Base-by-base conservation (phyloP, 805 yeast genomes). In the Pichia sporocuriosa region DNA sequence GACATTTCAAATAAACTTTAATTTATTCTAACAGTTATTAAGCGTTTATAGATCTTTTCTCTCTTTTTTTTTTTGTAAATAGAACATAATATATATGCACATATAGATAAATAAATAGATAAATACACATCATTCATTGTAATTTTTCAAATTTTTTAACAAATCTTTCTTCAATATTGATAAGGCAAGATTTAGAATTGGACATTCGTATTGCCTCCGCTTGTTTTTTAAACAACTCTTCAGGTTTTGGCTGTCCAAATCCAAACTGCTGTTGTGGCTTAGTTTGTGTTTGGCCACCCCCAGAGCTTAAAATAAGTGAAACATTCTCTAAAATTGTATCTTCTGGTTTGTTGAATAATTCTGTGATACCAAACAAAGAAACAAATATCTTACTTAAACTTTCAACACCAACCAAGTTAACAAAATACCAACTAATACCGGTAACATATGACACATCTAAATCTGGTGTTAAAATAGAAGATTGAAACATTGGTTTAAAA, bases 371-470 rank as follows among this genome's bases (percentile, higher is more conserved):
- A 49, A 86, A 71, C 7, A 88, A 48, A 40, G 90, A 70, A 29
- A 84, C 73, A 58, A 81, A 20, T 10, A 39, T 23, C 25, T 26
- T 36, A 17, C 40, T 83, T 2, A 93, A 79, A 0, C 96, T 83
- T 50, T 77, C 75, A 46, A 93, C 70, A 23, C 97, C 97, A 38
- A 89, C 61, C 46, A 87, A 75, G 42, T 87, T 84, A 40, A 90
- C 84, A 59, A 93, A 85, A 60, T 90, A 93, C 97, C 97, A 93
- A 5, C 97, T 87, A 17, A 93, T 82, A 3, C 96, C 80, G 28
- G 93, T 81, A 15, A 93, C 97, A 78, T 95, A 93, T 22, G 95
- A 68, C 8, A 81, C 96, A 57, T 89, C 93, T 44, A 93, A 68
- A 54, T 90, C 94, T 1, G 81, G 72, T 0, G 97, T 88, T 44